Conservation (phyloP, 2,329 filamentous ascomycete genomes). For the Chaetomiaceae sp. region DNA sequence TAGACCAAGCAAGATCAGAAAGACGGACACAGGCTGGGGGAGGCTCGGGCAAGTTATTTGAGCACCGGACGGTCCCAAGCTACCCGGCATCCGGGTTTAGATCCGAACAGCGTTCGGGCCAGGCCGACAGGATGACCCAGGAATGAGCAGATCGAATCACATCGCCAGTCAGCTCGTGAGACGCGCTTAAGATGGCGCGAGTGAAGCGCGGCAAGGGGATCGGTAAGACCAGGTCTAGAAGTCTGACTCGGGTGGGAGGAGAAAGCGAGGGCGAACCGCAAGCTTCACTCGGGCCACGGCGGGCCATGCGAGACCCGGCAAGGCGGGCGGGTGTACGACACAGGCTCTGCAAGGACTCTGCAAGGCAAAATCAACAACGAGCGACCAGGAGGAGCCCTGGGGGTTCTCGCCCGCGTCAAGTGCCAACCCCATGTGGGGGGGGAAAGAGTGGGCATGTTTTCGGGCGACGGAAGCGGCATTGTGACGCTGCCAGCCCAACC, state of each 20-base stretch:
- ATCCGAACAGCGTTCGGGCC: conserved; percentile 19
- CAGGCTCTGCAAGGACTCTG: too few relatives aligned
- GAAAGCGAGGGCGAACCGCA: conserved; percentile 11
- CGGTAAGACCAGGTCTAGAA: conserved; percentile 19
- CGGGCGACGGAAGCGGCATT: neutral
- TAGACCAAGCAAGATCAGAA: neutral
- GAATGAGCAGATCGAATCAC: conserved; percentile 7
- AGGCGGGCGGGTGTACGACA: conserved; percentile 13
- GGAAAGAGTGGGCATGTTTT: neutral
- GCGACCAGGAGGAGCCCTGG: neutral
- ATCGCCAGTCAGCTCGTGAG: conserved; percentile 2
- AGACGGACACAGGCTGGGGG: neutral
- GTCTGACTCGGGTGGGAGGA: conserved; percentile 14
- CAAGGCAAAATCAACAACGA: neutral
- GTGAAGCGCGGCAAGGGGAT: conserved; percentile 22
- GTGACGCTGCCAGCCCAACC: neutral
- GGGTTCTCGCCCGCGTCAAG: neutral
- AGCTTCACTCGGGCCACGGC: neutral
- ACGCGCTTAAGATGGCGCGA: conserved; percentile 10
- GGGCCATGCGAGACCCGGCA: conserved; percentile 3
- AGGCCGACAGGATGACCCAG: conserved; percentile 1
- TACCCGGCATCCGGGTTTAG: conserved; percentile 19
- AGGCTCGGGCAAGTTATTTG: conserved; percentile 18
- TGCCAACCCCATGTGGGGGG: neutral
- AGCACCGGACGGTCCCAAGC: conserved; percentile 9